Conservation (phyloP, 2,329 filamentous ascomycete genomes). For the Xylariales sp. region DNA sequence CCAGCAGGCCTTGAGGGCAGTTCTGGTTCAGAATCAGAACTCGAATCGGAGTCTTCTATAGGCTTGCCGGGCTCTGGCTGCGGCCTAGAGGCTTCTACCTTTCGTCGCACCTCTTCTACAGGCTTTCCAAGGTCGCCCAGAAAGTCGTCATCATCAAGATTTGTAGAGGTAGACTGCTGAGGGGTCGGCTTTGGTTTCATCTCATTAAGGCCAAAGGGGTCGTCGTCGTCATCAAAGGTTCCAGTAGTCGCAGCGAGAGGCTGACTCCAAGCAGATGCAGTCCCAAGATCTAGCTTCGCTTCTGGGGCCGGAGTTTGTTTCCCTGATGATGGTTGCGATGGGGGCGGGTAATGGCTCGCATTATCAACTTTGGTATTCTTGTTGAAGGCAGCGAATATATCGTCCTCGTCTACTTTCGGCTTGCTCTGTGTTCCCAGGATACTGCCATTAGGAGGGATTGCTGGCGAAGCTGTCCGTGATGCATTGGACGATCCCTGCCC, state of each 20-base stretch:
- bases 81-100: conserved; percentile 33
- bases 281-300: conserved; percentile 45
- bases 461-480: conserved; percentile 42
- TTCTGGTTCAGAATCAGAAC: conserved; percentile 39
- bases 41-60: conserved; percentile 46
- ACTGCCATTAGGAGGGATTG: conserved; percentile 24
- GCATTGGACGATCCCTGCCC: conserved; percentile 47
- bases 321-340: conserved; percentile 32
- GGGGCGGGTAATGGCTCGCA: conserved; percentile 59
- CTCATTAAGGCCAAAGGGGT: conserved; percentile 78
- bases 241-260: conserved; percentile 24
- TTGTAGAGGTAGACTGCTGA: conserved; percentile 9
- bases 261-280: conserved; percentile 49
- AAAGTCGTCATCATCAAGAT: conserved; percentile 59
- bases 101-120: conserved; percentile 57
- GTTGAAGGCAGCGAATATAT: conserved; percentile 65
- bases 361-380: conserved; percentile 64
- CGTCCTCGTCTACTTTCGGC: conserved; percentile 44
- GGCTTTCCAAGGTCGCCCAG: conserved; percentile 61
- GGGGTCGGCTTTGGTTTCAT: conserved; percentile 44
- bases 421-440: conserved; percentile 22
- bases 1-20: conserved; percentile 14
- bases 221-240: conserved; percentile 66
- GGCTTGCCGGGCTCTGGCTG: conserved; percentile 50
- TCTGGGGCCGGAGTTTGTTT: conserved; percentile 41